phyloP scores from a whole-genome alignment of 2,329 filamentous ascomycete species.

The Penicillium sp. region DNA sequence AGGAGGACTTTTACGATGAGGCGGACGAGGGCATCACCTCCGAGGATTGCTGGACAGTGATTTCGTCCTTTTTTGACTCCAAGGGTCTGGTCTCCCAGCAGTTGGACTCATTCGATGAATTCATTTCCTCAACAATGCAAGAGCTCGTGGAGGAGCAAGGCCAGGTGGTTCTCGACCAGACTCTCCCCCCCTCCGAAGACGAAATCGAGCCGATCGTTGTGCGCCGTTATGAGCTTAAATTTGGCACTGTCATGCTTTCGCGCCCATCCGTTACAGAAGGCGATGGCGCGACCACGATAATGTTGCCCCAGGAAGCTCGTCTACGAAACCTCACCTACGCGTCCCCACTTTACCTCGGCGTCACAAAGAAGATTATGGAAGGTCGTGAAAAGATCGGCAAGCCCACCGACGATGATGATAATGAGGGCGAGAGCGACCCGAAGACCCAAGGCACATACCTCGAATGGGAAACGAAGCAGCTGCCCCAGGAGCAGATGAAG shows the following conservation, averaged over 20 bases:
- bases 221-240: slow-evolving; percentile 88
- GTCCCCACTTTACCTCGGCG: slow-evolving; percentile 78
- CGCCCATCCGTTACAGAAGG: slow-evolving; percentile 86
- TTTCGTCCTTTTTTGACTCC: slow-evolving; percentile 89
- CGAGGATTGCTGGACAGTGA: slow-evolving; percentile 97
- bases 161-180: slow-evolving; percentile 85
- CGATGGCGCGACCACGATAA: slow-evolving; percentile 73
- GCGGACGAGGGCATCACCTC: slow-evolving; percentile 71
- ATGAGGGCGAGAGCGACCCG: slow-evolving; percentile 46
- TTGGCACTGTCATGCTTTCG: slow-evolving; percentile 80
- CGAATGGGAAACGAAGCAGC: slow-evolving; percentile 42
- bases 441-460: slow-evolving; percentile 37
- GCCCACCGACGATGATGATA: slow-evolving; percentile 50
- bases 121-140: slow-evolving; percentile 86
- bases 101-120: slow-evolving; percentile 96
- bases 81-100: slow-evolving; percentile 96
- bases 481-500: slow-evolving; percentile 46
- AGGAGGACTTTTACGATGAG: slow-evolving; percentile 59
- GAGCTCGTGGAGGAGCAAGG: slow-evolving; percentile 89
- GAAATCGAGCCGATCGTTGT: slow-evolving; percentile 69
- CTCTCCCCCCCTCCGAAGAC: slow-evolving; percentile 65
- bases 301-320: slow-evolving; percentile 89
- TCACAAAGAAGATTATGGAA: slow-evolving; percentile 73
- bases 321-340: slow-evolving; percentile 93
- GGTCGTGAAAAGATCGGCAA: slow-evolving; percentile 68